Base-by-base conservation (phyloP, 2,329 filamentous ascomycete genomes). In the Nothophaeocryptopus gaeumannii region DNA sequence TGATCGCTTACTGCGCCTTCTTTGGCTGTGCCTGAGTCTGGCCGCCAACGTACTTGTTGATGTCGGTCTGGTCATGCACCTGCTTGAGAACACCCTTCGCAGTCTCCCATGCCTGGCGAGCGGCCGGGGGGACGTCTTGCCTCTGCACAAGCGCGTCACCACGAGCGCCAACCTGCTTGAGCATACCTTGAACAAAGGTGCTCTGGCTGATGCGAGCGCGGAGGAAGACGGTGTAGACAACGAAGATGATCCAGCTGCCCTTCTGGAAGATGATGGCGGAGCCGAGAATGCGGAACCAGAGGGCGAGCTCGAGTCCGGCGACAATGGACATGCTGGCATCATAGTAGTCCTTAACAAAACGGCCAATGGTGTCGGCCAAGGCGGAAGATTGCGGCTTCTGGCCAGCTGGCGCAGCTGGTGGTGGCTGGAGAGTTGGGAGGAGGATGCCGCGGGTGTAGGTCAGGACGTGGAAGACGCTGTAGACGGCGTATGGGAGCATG, bases 261-360 rank as follows among this genome's bases (percentile, higher is more conserved):
- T 86, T 89, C 74, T 85, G 84, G 82, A 97, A 97, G 61, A 95
- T 78, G 56, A 97, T 74, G 55, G 89, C 89, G 30, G 88, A 86
- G 47, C 90, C 73, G 41, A 95, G 67, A 47, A 99, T 76, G 65
- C 93, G 89, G 72, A 87, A 76, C 85, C 91, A 95, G 53, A 97
- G 83, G 35, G 81, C 74, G 60, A 97, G 89, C 76, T 99, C 93
- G 51, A 99, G 87, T 39, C 79, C 77, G 33, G 92, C 87, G 30
- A 99, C 93, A 54, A 97, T 77, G 50, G 87, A 88, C 93, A 99
- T 99, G 72, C 89, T 95, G 54, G 82, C 76, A 70, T 99, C 93
- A 69, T 99, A 99, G 81, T 97, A 96, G 70, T 90, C 83, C 83
- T 97, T 97, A 71, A 99, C 90, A 66, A 99, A 99, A 64, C 80